Evolutionary conservation across 345 rosid species (phyloP).

Genomic region (Eucalyptus victrix): DNA sequence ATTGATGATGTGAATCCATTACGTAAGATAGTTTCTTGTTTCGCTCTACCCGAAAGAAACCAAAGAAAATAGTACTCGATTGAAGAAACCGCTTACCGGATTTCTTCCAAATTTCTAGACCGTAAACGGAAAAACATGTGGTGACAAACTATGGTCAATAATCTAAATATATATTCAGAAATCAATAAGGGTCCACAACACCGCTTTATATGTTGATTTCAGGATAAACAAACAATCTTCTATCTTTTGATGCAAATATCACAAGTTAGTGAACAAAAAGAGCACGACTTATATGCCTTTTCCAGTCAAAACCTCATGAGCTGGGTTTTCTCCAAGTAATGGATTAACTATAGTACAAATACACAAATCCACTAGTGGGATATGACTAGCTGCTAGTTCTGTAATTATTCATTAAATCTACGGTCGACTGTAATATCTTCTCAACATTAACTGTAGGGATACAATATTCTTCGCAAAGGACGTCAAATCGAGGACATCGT

Average conservation of each 20-base stretch:
- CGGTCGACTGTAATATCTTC: background rate
- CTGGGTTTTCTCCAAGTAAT: background rate
- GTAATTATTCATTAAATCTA: background rate
- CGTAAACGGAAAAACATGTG: background rate
- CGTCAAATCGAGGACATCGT: background rate
- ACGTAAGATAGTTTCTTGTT: background rate
- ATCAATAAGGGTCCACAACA: background rate
- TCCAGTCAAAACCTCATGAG: background rate
- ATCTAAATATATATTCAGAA: background rate
- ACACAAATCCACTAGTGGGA: background rate
- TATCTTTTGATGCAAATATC: background rate
- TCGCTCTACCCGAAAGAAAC: background rate
- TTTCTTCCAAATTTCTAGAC: background rate
- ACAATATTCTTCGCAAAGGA: background rate
- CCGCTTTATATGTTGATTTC: background rate
- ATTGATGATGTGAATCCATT: background rate
- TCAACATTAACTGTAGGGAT: background rate
- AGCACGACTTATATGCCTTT: background rate
- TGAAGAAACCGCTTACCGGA: background rate
- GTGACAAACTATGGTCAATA: background rate
- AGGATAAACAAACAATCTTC: background rate
- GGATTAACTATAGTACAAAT: background rate
- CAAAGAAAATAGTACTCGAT: background rate
- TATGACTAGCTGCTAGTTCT: background rate
- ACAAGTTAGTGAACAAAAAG: background rate